A percentile compares a stretch with the other conserved stretches of the same genome.
Conservation (phyloP, 805 yeast genomes). For the Ogataea chonburiensis region DNA sequence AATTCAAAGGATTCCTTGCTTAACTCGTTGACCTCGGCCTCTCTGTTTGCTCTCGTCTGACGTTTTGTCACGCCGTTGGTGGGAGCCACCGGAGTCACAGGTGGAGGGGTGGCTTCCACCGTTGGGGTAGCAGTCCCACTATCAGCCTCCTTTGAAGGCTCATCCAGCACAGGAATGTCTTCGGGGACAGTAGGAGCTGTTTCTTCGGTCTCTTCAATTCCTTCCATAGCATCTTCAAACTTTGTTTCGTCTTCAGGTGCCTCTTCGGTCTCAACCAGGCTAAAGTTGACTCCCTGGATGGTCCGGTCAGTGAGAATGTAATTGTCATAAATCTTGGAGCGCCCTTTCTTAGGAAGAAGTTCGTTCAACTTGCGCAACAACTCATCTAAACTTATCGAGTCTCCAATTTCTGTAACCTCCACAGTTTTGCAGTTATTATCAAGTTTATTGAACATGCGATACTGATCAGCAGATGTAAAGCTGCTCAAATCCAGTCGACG, state of each 20-base stretch:
- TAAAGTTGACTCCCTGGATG: conserved; percentile 43
- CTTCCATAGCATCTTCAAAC: conserved; percentile 3
- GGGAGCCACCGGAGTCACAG: not conserved
- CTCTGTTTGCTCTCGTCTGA: conserved; percentile 20
- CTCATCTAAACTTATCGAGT: conserved; percentile 19
- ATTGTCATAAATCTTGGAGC: conserved; percentile 47
- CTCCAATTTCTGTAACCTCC: conserved; percentile 18
- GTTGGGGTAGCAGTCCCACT: not conserved
- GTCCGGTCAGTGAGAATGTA: conserved; percentile 50
- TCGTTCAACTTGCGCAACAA: conserved; percentile 26
- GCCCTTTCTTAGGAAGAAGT: conserved; percentile 39
- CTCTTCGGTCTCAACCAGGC: conserved; percentile 18
- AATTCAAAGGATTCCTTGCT: conserved; percentile 15
- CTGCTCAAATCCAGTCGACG: conserved; percentile 1
- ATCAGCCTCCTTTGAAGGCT: not conserved
- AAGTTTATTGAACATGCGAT: conserved; percentile 26
- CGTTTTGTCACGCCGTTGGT: conserved; percentile 18
- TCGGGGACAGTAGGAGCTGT: not conserved
- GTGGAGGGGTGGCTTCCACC: not conserved
- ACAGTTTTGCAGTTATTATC: conserved; percentile 21
- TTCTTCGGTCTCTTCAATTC: conserved; percentile 1
- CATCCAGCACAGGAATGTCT: not conserved
- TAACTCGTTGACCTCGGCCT: conserved; percentile 19
- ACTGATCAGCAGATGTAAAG: conserved; percentile 17
- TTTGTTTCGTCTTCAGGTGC: conserved; percentile 1